These are phyloP conservation scores for Plenodomus lindquistii DNA, from an alignment of 2,329 filamentous ascomycete species.

Conservation along the genomic window DNA sequence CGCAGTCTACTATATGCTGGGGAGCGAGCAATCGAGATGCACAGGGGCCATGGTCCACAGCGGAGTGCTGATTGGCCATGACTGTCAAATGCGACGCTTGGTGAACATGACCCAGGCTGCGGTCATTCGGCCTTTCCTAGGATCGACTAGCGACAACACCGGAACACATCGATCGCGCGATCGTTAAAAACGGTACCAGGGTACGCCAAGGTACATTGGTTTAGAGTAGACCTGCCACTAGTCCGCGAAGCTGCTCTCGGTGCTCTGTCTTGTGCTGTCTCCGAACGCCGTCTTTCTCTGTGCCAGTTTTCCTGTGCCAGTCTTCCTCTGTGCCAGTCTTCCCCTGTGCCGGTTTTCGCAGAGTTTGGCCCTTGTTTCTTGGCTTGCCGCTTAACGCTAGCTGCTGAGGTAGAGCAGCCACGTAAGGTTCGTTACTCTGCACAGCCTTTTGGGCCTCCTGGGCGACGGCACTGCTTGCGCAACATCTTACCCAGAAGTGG, in stretches of 20 bases:
- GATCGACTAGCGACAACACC: background rate
- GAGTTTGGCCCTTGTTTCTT: too few species aligned
- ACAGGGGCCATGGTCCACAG: background rate
- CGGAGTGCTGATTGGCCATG: constrained; percentile 12
- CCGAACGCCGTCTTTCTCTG: background rate
- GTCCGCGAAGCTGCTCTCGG: background rate
- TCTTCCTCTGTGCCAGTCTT: too few species aligned
- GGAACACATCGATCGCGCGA: too few species aligned
- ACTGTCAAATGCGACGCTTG: constrained; percentile 3
- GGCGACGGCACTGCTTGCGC: constrained; percentile 5
- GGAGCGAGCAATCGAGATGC: constrained; percentile 15
- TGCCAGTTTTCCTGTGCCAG: too few species aligned
- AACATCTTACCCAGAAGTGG: background rate
- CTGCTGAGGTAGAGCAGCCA: background rate
- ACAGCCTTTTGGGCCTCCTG: background rate
- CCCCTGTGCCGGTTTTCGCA: too few species aligned
- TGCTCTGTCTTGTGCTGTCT: background rate
- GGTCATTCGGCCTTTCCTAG: too few species aligned
- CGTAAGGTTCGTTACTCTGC: background rate
- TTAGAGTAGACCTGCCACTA: background rate
- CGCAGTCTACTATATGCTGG: constrained; percentile 16
- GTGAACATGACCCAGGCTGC: constrained; percentile 1
- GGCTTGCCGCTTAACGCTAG: background rate
- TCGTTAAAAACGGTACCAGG: background rate
- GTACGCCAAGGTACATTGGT: background rate